phyloP scores from a whole-genome alignment of 345 rosid genomes.

The Combretum micranthum region DNA sequence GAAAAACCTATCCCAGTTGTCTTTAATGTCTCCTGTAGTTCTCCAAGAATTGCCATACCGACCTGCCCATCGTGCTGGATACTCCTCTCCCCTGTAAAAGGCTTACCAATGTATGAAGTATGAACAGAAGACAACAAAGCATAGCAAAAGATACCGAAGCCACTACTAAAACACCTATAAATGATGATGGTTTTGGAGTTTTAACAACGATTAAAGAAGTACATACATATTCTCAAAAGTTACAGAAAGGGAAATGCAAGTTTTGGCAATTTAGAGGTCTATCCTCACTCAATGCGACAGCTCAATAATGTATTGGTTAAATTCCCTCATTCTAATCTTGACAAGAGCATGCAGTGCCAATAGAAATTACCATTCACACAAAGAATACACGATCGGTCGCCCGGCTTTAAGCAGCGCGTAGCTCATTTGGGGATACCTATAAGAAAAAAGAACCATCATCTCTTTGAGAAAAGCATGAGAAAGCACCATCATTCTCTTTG shows the following conservation, averaged over 20 bases:
- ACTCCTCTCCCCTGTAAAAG: slow-evolving; percentile 36
- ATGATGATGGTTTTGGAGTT: too few species aligned
- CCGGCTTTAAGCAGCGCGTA: slow-evolving; percentile 33
- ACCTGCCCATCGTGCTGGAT: slow-evolving; percentile 52
- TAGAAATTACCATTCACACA: slow-evolving; percentile 45
- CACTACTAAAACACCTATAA: too few species aligned
- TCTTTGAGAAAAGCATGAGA: background rate
- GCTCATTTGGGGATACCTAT: slow-evolving; percentile 44
- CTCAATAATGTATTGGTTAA: too few species aligned
- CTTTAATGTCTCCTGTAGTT: slow-evolving; percentile 46
- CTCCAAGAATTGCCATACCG: slow-evolving; percentile 48
- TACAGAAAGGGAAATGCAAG: too few species aligned
- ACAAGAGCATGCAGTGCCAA: slow-evolving; percentile 9
- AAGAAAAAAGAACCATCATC: background rate
- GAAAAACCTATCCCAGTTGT: slow-evolving; percentile 33
- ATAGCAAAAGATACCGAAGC: too few species aligned
- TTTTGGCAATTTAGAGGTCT: too few species aligned
- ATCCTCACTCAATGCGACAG: too few species aligned
- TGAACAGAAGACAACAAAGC: too few species aligned
- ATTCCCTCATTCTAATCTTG: too few species aligned
- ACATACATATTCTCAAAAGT: too few species aligned
- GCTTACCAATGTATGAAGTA: background rate
- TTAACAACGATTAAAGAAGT: too few species aligned
- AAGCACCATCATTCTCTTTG: too few species aligned
- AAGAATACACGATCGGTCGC: slow-evolving; percentile 31